Conservation (phyloP, 2,329 filamentous ascomycete genomes). For the Lizonia empirigonia region DNA sequence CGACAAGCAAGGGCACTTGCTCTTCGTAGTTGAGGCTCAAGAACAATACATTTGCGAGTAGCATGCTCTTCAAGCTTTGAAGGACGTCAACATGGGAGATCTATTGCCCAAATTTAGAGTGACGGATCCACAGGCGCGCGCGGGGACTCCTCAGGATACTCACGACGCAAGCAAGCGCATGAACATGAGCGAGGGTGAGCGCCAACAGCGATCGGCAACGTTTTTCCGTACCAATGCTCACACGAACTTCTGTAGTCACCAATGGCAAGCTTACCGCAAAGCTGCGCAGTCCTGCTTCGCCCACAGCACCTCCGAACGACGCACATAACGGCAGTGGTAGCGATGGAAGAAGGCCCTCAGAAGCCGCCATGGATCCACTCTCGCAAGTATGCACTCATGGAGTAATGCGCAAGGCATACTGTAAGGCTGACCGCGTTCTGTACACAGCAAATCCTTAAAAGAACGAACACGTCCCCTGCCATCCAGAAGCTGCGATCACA, state of each 20-base stretch:
- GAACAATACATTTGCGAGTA: neutral
- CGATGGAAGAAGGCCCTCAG: slow-evolving; percentile 28
- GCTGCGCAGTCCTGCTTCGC: slow-evolving; percentile 32
- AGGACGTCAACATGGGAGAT: slow-evolving; percentile 43
- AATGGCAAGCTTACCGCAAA: slow-evolving; percentile 39
- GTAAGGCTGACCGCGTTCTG: slow-evolving; percentile 20
- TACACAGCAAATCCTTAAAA: slow-evolving; percentile 62
- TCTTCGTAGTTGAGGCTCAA: neutral
- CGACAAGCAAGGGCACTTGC: neutral
- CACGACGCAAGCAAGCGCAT: slow-evolving; percentile 34
- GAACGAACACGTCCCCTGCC: slow-evolving; percentile 68
- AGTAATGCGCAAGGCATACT: slow-evolving; percentile 2
- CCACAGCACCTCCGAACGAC: slow-evolving; percentile 25
- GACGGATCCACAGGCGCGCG: slow-evolving; percentile 49
- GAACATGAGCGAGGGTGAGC: slow-evolving; percentile 32
- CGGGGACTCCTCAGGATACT: slow-evolving; percentile 35
- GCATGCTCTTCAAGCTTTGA: slow-evolving; percentile 22
- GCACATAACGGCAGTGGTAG: slow-evolving; percentile 26
- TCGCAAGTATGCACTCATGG: slow-evolving; percentile 63
- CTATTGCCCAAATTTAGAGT: slow-evolving; percentile 52
- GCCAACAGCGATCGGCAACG: slow-evolving; percentile 9
- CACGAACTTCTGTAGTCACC: slow-evolving; percentile 24
- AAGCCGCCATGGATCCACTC: slow-evolving; percentile 66
- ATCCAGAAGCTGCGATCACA: slow-evolving; percentile 62
- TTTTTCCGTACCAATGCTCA: slow-evolving; percentile 23